Evolutionary conservation across 768 basidiomycete species (phyloP).

Genomic region (Daedaleopsis sinensis): DNA sequence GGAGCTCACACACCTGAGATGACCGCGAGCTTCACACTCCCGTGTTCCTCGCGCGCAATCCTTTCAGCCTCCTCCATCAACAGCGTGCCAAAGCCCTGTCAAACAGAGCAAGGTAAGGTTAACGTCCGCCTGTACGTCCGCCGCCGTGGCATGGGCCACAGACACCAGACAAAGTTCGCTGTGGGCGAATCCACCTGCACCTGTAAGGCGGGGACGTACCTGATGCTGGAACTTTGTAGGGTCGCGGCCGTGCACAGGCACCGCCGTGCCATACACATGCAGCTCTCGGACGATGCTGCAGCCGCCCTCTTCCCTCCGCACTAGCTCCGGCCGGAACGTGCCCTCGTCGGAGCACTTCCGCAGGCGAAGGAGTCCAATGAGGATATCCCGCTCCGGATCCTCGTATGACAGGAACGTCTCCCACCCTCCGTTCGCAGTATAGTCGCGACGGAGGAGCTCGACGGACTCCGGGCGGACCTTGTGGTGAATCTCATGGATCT

Average conservation of each 20-base stretch:
- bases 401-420: conserved; percentile 99
- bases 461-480: conserved; percentile 95
- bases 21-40: conserved; percentile 93
- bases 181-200: conserved; percentile 21
- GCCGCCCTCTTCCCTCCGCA: conserved; percentile 69
- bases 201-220: conserved; percentile 41
- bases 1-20: conserved; percentile 72
- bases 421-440: conserved; percentile 98
- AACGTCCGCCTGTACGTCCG: background rate
- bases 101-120: background rate
- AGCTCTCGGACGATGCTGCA: conserved; percentile 94
- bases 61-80: conserved; percentile 99
- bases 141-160: background rate
- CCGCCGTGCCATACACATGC: conserved; percentile 97
- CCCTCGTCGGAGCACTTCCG: conserved; percentile 97
- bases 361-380: conserved; percentile 89
- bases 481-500: conserved; percentile 99
- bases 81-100: conserved; percentile 91
- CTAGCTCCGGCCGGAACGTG: conserved; percentile 92
- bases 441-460: conserved; percentile 93
- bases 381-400: conserved; percentile 95
- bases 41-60: conserved; percentile 96
- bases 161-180: background rate
- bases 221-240: conserved; percentile 99
- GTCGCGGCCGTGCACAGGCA: conserved; percentile 95